Base-by-base conservation (phyloP, 2,329 filamentous ascomycete genomes). In the Exophiala sp. region DNA sequence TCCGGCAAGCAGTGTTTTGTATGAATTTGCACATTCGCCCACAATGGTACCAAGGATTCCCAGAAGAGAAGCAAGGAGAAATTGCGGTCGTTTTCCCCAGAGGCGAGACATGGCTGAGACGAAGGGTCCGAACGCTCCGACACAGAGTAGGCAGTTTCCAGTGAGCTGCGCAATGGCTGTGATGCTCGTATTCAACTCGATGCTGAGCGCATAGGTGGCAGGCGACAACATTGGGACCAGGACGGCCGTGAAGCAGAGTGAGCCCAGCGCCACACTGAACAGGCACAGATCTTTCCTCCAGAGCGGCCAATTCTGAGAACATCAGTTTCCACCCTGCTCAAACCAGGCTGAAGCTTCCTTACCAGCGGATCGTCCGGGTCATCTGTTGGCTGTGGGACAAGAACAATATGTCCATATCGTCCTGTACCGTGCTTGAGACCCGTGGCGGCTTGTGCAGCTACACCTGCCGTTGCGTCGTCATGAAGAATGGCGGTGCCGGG, bases 1-100 rank as follows among this genome's bases (percentile, higher is more conserved):
- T 58, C 72, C 72, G 3, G 73, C 75, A 14, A 74, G 72, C 73
- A 75, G 78, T 55, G 75, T 71, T 3, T 75, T 72, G 33, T 73
- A 71, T 8, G 68, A 72, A 18, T 68, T 72, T 4, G 71, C 70
- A 50, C 75, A 70, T 0, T 74, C 69, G 20, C 68, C 70, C 72
- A 75, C 77, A 1, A 80, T 63, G 45, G 70, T 71, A 36, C 66
- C 65, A 62, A 71, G 56, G 34, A 65, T 60, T 12, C 59, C 67
- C 39, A 63, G 62, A 9, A 73, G 50, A 47, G 65, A 64, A 1
- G 62, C 58, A 3, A 63, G 32, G 5, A 65, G 50, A 43, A 62
- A 65, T 6, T 60, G 55, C 1, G 63, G 62, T 2, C 63, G 60
- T 47, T 63, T 63, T 14, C 74, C 75, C 60, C 72, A 76, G 24